Percentiles rank a stretch among this genome's conserved stretches.
These are phyloP conservation scores for Backusella australiensis DNA, from an alignment of 192 early-diverging fungal genomes.

Conservation along the genomic window DNA sequence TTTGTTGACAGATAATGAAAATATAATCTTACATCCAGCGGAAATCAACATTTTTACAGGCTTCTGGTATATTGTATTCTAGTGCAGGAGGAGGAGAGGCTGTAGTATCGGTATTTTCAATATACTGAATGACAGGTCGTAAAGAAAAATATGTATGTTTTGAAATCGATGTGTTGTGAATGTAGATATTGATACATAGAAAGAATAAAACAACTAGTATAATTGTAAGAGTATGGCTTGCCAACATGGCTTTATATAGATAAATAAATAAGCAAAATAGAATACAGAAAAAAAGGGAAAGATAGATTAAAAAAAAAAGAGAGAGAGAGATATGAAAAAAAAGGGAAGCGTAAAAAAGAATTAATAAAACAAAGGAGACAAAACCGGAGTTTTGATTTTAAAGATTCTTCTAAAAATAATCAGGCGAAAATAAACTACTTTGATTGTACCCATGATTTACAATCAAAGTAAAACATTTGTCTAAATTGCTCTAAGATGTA, in stretches of 20 bases:
- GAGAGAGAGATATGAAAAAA: background rate
- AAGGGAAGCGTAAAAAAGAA: background rate
- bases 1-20: background rate
- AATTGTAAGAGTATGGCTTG: background rate
- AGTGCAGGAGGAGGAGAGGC: background rate
- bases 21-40: background rate
- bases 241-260: background rate
- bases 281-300: background rate
- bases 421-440: background rate
- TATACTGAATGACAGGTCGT: background rate
- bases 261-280: background rate
- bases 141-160: background rate
- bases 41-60: background rate
- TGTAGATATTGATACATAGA: background rate
- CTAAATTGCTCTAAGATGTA: background rate
- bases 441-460: background rate
- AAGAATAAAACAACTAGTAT: background rate
- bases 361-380: background rate
- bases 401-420: conserved; percentile 1
- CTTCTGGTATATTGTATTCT: background rate
- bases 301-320: too few species aligned
- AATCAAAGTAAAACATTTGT: background rate
- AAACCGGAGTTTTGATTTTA: background rate
- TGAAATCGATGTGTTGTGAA: background rate
- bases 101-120: background rate